Base-by-base conservation (phyloP, 176 grass and related monocot genomes). In the Zoysia pacifica region DNA sequence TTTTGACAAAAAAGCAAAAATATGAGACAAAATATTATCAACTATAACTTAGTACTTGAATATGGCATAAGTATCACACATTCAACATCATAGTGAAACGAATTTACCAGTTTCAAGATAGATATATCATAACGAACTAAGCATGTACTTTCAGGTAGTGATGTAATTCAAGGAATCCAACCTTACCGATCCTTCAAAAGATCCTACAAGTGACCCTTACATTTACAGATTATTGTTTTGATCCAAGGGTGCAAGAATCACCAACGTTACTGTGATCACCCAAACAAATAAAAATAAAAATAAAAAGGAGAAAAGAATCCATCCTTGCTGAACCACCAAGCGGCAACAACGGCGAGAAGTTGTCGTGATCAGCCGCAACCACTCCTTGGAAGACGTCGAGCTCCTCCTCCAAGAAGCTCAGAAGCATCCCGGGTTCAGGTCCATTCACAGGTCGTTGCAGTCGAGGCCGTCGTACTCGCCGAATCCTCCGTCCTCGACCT, bases 331-430 rank as follows among this genome's bases (percentile, higher is more conserved):
- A 3, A 0, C 86, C 61, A 52, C n/a, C 81, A 2, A 94, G 72
- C 74, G 86, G 78, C 41, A 60, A 82, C 60, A 86, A 59, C 46
- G 64, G 86, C 53, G 86, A 46, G 67, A 90, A 71, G 28, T 28
- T 28, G 60, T 87, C 65, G 1, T 75, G 39, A 55, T 79, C 73
- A 14, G 52, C 80, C 6, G 81, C 56, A 40, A 51, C 75, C 64
- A 91, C 68, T 0, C 79, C 71, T 14, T 86, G 74, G 86, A 94
- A 86, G 46, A 83, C 55, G 5, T 86, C 86, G 52, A 40, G 35
- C 0, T 78, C 76, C 42, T 91, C 89, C 40, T 94, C 91, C 79
- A 94, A 84, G 81, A 91, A 89, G 69, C 72, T 89, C 79, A 86
- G 65, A 91, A 91, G 0, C 80, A 71, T 49, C 86, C 88, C 41